Conservation (phyloP, 2,329 filamentous ascomycete genomes). For the Curvularia hawaiiensis region DNA sequence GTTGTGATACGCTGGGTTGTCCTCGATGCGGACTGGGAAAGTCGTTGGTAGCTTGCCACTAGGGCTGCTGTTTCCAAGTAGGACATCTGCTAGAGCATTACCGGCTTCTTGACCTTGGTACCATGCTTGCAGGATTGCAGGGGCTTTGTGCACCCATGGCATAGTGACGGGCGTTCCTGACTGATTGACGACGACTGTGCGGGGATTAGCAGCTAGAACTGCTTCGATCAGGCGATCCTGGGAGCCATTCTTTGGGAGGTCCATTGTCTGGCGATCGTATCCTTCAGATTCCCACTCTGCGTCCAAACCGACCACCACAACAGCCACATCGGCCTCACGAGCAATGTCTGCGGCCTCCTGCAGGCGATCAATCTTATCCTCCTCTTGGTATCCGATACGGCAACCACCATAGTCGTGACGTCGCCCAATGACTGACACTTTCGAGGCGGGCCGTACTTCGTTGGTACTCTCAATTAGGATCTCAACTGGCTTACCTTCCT, state of each 20-base stretch:
- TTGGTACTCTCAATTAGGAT: conserved; percentile 70
- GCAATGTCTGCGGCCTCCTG: conserved; percentile 69
- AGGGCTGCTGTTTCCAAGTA: conserved; percentile 76
- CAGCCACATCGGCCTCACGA: conserved; percentile 73
- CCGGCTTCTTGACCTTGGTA: conserved; percentile 88
- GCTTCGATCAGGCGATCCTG: conserved; percentile 69
- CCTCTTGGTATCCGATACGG: conserved; percentile 72
- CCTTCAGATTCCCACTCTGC: conserved; percentile 78
- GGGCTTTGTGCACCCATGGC: conserved; percentile 70
- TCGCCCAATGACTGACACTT: conserved; percentile 62
- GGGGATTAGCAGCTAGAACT: conserved; percentile 68
- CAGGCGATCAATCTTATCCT: conserved; percentile 63
- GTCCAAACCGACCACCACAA: conserved; percentile 79
- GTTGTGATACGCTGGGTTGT: conserved; percentile 73
- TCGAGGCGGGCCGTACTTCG: conserved; percentile 65
- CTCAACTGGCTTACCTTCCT: conserved; percentile 64
- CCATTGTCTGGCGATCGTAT: conserved; percentile 66
- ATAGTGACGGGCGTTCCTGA: conserved; percentile 74
- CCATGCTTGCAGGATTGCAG: conserved; percentile 76
- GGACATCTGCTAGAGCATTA: conserved; percentile 77
- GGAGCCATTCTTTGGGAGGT: conserved; percentile 60
- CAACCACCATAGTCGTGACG: conserved; percentile 73
- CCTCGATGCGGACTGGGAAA: conserved; percentile 64
- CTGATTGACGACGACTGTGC: conserved; percentile 74
- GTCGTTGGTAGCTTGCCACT: conserved; percentile 76